These are phyloP conservation scores for Erythrophleum ivorense DNA, from an alignment of 331 rosid species.

Conservation along the genomic window DNA sequence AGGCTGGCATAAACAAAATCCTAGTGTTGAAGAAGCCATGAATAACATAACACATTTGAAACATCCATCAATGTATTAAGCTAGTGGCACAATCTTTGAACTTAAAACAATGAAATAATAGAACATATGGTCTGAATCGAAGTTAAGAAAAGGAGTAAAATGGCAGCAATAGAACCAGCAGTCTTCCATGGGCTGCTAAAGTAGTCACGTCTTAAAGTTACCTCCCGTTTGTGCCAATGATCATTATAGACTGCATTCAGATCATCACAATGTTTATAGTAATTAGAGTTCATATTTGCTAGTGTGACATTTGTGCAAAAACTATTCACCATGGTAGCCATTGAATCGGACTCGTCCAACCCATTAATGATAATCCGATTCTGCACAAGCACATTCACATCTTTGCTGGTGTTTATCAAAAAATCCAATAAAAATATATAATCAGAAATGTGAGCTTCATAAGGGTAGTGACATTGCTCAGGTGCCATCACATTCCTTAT, in stretches of 20 bases:
- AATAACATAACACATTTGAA: not conserved
- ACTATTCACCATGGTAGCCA: too few species aligned
- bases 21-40: too few species aligned
- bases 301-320: too few species aligned
- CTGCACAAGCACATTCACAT: too few species aligned
- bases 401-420: too few species aligned
- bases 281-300: too few species aligned
- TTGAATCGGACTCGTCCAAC: too few species aligned
- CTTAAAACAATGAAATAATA: conserved; percentile 24
- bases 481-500: conserved; percentile 37
- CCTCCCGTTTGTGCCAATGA: conserved; percentile 3
- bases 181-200: conserved; percentile 36
- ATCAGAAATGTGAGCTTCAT: not conserved
- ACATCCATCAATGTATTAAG: too few species aligned
- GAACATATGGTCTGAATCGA: conserved; percentile 39
- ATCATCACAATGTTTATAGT: too few species aligned
- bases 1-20: too few species aligned
- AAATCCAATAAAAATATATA: too few species aligned
- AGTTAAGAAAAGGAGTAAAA: conserved; percentile 25
- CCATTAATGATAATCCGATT: too few species aligned
- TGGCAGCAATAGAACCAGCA: conserved; percentile 35
- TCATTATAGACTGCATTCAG: not conserved
- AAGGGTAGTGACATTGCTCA: conserved; percentile 32
- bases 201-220: conserved; percentile 40
- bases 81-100: not conserved